A percentile compares a stretch with the other conserved stretches of the same genome.
Conservation (phyloP, 116 monocot genomes). For the Zostera marina region DNA sequence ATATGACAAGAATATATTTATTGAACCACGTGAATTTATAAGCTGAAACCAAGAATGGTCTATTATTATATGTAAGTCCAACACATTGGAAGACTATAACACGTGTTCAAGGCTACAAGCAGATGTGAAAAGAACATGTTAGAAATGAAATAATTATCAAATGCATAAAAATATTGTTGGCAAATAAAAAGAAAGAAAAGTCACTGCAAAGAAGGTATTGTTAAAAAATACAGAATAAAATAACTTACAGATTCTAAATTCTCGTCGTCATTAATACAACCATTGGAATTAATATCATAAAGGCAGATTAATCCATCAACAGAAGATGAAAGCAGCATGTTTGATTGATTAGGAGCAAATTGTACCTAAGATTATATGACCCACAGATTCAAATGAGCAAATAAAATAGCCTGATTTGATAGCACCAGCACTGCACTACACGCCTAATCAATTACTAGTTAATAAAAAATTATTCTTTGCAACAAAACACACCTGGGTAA, state of each 20-base stretch:
- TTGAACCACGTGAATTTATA: neutral
- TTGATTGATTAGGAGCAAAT: slow-evolving; percentile 53
- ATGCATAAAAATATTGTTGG: too few relatives aligned
- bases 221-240: neutral
- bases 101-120: too few relatives aligned
- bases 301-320: slow-evolving; percentile 87
- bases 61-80: neutral
- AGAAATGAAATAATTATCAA: too few relatives aligned
- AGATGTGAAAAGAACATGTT: too few relatives aligned
- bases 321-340: slow-evolving; percentile 74
- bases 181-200: too few relatives aligned
- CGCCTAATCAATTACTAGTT: neutral
- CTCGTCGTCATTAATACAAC: slow-evolving; percentile 65
- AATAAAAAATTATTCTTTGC: neutral
- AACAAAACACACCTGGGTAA: slow-evolving; percentile 55
- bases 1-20: slow-evolving; percentile 2
- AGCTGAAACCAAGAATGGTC: neutral
- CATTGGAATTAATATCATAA: slow-evolving; percentile 39
- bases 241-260: slow-evolving; percentile 63
- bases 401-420: neutral
- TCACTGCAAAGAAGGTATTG: neutral
- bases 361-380: slow-evolving; percentile 30
- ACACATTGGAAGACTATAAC: too few relatives aligned
- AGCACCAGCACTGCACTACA: neutral
- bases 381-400: neutral